Evolutionary conservation across 805 yeast species (phyloP).

Genomic region (Tetrapisispora namnaoensis): DNA sequence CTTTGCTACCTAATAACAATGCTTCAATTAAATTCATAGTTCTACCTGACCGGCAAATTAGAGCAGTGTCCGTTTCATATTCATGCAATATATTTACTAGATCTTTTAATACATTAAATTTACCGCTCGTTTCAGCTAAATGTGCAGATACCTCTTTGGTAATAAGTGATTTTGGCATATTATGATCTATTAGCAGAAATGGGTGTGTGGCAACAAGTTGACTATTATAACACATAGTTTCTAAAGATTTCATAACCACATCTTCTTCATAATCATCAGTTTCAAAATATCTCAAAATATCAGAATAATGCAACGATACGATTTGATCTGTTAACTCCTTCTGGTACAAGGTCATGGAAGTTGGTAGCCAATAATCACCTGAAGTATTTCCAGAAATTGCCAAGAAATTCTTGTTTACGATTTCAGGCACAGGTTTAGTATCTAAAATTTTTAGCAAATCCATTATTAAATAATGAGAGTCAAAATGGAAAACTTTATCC

Average conservation of each 20-base stretch:
- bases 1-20: constrained; percentile 50
- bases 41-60: constrained; percentile 61
- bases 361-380: constrained; percentile 67
- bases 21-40: constrained; percentile 68
- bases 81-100: constrained; percentile 47
- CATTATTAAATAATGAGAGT: constrained; percentile 33
- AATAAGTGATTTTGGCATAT: constrained; percentile 65
- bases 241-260: constrained; percentile 63
- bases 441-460: constrained; percentile 68
- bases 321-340: constrained; percentile 85
- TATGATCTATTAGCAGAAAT: constrained; percentile 67
- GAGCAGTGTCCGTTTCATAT: constrained; percentile 45
- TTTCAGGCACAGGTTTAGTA: constrained; percentile 76
- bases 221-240: constrained; percentile 65
- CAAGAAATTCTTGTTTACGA: constrained; percentile 47
- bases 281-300: constrained; percentile 79
- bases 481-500: not conserved
- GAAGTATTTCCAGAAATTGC: constrained; percentile 26
- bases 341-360: constrained; percentile 80
- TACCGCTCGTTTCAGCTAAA: constrained; percentile 72
- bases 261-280: constrained; percentile 38
- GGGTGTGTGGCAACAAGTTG: constrained; percentile 85
- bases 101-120: constrained; percentile 62
- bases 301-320: constrained; percentile 83
- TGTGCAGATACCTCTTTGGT: constrained; percentile 63